phyloP scores from a whole-genome alignment of 257 asterid species.

The Eucommia ulmoides region DNA sequence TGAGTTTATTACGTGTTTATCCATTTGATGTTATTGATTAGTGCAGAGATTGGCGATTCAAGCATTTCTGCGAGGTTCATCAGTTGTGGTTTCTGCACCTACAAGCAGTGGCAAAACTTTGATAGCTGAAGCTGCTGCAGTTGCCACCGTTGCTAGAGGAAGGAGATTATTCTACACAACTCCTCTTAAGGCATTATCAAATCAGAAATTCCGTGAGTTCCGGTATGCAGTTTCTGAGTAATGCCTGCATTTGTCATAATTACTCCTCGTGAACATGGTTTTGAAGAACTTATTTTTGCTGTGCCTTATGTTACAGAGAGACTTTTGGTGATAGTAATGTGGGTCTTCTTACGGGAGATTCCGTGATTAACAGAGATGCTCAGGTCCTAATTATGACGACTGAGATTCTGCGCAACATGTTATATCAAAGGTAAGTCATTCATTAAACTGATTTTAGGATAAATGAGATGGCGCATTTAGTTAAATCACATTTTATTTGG shows the following conservation, averaged over 20 bases:
- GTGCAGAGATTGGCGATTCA: slow-evolving; percentile 59
- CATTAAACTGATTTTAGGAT: too few species aligned
- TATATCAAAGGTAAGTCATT: slow-evolving; percentile 72
- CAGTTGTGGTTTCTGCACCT: slow-evolving; percentile 99
- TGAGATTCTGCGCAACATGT: slow-evolving; percentile 94
- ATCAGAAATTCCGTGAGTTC: slow-evolving; percentile 95
- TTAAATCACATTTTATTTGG: too few species aligned
- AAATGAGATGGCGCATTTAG: too few species aligned
- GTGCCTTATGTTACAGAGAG: slow-evolving; percentile 41
- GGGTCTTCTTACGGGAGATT: slow-evolving; percentile 97
- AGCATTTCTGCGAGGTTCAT: slow-evolving; percentile 87
- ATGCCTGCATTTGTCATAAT: background rate
- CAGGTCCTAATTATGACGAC: slow-evolving; percentile 92
- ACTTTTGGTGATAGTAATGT: slow-evolving; percentile 86
- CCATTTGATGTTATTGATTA: background rate
- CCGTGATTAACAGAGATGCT: slow-evolving; percentile 94
- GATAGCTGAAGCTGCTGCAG: slow-evolving; percentile 99
- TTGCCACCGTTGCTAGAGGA: slow-evolving; percentile 80
- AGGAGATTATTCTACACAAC: slow-evolving; percentile 90
- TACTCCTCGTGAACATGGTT: background rate
- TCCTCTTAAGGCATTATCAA: slow-evolving; percentile 92
- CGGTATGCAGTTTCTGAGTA: slow-evolving; percentile 31
- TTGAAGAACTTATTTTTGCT: background rate
- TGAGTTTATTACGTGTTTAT: background rate
- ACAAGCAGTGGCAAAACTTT: slow-evolving; percentile 98